Base-by-base conservation (phyloP, 2,329 filamentous ascomycete genomes). In the Trichoderma asperellum region DNA sequence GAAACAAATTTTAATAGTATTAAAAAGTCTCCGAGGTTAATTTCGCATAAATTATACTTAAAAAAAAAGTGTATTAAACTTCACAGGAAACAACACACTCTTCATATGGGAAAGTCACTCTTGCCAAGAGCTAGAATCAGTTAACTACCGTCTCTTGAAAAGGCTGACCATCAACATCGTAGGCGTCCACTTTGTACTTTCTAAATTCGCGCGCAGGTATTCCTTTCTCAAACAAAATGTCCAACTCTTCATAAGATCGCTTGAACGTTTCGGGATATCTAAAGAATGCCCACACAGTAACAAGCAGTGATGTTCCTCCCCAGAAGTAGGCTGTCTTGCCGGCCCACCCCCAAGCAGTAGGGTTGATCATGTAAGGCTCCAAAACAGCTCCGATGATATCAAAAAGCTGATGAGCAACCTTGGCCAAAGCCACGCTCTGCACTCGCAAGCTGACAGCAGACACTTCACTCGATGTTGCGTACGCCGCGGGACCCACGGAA, bases 211-310 rank as follows among this genome's bases (percentile, higher is more conserved):
- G 75, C 14, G 78, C 77, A n/a, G 77, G 43, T 4, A 80, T 73
- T 16, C 70, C 67, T 53, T 73, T 70, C 68, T 79, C 77, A 65
- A 79, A 80, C 7, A 79, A 72, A 55, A 76, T 43, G 52, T 80
- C 77, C 59, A 80, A 65, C 72, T 84, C 81, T 2, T 81, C 82
- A 70, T 83, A 84, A 0, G 81, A 82, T 6, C 82, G 77, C 8
- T 80, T 85, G 66, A 83, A 85, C 0, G 87, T 86, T 73, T 89
- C 87, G 3, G 86, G 85, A 2, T 87, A 76, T 61, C 83, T 82
- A 73, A 79, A 79, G 72, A 79, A 86, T 0, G 85, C 83, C 81
- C 87, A 88, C 0, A 82, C 70, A 0, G 83, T 76, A 21, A 83
- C 84, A 2, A 83, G 35, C 5, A 86, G 75, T 73, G 85, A 85